Conservation (phyloP, 495 filamentous ascomycete species). For the Alectoria sarmentosa region DNA sequence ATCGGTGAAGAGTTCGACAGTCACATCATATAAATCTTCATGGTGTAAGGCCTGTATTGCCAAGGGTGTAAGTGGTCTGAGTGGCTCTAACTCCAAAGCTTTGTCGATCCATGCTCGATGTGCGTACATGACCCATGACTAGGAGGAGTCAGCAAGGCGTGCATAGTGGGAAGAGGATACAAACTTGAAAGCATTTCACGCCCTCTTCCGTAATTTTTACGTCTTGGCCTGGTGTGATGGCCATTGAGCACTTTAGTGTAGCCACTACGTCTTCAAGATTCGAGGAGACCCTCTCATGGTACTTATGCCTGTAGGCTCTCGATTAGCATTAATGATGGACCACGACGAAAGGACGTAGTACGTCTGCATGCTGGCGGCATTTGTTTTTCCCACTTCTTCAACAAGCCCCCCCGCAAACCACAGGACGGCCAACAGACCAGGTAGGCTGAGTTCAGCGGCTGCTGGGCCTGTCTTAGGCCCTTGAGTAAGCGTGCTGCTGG, state of each 20-base stretch:
- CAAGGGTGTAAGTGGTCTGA: slow-evolving; percentile 48
- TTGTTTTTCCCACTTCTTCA: slow-evolving; percentile 66
- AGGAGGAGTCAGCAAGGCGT: background rate
- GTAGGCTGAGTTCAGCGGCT: slow-evolving; percentile 45
- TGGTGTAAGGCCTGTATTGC: slow-evolving; percentile 50
- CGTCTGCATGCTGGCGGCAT: slow-evolving; percentile 50
- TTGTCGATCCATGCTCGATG: slow-evolving; percentile 50
- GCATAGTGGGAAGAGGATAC: background rate
- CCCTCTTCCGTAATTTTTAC: slow-evolving; percentile 38
- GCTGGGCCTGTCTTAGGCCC: slow-evolving; percentile 45
- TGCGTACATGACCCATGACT: slow-evolving; percentile 65
- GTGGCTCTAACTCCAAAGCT: slow-evolving; percentile 44
- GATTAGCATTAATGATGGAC: slow-evolving; percentile 13
- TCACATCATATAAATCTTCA: slow-evolving; percentile 47
- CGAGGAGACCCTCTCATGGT: slow-evolving; percentile 43
- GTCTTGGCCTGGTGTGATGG: slow-evolving; percentile 25
- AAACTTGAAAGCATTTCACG: slow-evolving; percentile 55
- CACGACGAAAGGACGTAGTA: slow-evolving; percentile 29
- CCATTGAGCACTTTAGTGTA: slow-evolving; percentile 42
- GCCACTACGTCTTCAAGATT: slow-evolving; percentile 46
- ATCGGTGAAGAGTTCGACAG: slow-evolving; percentile 59
- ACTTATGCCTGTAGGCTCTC: slow-evolving; percentile 31
- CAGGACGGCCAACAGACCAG: slow-evolving; percentile 51
- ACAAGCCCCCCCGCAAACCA: slow-evolving; percentile 69
- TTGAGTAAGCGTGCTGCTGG: slow-evolving; percentile 43